These are phyloP conservation scores for Podospora comata DNA, from an alignment of 495 filamentous ascomycete genomes.

Conservation along the genomic window DNA sequence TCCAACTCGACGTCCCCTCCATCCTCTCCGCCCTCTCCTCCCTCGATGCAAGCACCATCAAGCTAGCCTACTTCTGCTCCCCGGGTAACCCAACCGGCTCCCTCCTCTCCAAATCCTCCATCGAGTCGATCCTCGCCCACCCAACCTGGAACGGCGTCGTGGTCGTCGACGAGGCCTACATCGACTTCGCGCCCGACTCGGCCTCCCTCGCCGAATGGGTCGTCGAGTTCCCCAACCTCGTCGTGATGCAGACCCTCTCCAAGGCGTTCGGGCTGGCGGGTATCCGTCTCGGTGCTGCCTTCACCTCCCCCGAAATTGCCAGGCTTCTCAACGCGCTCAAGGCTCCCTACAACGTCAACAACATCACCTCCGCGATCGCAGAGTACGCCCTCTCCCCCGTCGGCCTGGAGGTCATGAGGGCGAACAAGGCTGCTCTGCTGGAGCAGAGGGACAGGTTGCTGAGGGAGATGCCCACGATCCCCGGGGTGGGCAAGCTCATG, in stretches of 20 bases:
- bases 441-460: slow-evolving; percentile 74
- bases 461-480: slow-evolving; percentile 66
- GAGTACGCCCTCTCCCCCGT: slow-evolving; percentile 60
- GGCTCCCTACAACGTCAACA: slow-evolving; percentile 92
- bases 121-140: slow-evolving; percentile 73
- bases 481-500: slow-evolving; percentile 74
- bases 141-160: slow-evolving; percentile 94
- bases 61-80: slow-evolving; percentile 86
- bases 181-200: slow-evolving; percentile 83
- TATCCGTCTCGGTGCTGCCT: slow-evolving; percentile 71
- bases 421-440: slow-evolving; percentile 64
- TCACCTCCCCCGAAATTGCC: slow-evolving; percentile 58
- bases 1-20: slow-evolving; percentile 65
- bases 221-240: slow-evolving; percentile 87
- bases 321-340: slow-evolving; percentile 82
- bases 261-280: slow-evolving; percentile 96
- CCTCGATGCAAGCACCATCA: slow-evolving; percentile 55
- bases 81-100: slow-evolving; percentile 91
- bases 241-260: slow-evolving; percentile 95
- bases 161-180: slow-evolving; percentile 92
- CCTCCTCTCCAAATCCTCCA: slow-evolving; percentile 70
- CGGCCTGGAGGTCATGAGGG: slow-evolving; percentile 68
- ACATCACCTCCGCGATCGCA: slow-evolving; percentile 79
- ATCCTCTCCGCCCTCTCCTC: slow-evolving; percentile 62
- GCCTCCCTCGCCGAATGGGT: slow-evolving; percentile 91